Conservation (phyloP, 1,139 yeast species). For the Taiozyma onychis region DNA sequence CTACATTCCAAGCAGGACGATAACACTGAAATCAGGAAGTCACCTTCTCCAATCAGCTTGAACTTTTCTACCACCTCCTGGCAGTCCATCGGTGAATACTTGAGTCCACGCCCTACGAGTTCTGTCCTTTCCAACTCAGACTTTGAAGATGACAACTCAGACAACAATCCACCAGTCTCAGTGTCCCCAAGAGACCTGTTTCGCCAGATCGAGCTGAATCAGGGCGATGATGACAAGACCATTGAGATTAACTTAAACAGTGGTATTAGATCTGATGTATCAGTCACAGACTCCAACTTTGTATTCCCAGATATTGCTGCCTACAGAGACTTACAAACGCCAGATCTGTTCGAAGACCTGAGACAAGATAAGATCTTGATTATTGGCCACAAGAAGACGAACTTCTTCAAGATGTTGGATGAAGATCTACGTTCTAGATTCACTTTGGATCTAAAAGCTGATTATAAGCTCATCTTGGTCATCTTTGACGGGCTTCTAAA, state of each 20-base stretch:
- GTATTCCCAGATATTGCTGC: conserved; percentile 15
- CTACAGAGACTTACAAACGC: background rate
- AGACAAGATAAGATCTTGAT: conserved; percentile 15
- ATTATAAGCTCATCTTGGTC: conserved; percentile 12
- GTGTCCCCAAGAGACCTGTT: background rate
- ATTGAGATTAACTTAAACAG: conserved; percentile 20
- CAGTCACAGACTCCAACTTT: conserved; percentile 8
- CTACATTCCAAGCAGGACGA: conserved; percentile 9
- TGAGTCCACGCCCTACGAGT: conserved; percentile 22
- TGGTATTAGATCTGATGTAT: conserved; percentile 4
- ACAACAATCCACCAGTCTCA: background rate
- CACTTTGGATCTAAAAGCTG: conserved; percentile 15
- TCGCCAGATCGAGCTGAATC: background rate
- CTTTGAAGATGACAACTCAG: conserved; percentile 17
- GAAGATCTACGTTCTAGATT: conserved; percentile 9
- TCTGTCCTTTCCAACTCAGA: conserved; percentile 23
- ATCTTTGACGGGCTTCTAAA: conserved; percentile 24
- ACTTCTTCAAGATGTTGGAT: conserved; percentile 16
- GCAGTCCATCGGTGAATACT: conserved; percentile 16
- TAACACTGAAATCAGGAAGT: background rate
- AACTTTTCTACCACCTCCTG: conserved; percentile 18
- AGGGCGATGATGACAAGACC: conserved; percentile 18
- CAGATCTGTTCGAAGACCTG: background rate
- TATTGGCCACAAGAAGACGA: conserved; percentile 20
- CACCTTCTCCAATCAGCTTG: conserved; percentile 1